A percentile compares a stretch with the other conserved stretches of the same genome.
Evolutionary conservation across 768 basidiomycete genomes (phyloP).

Genomic region (Amanita pallidorosea): DNA sequence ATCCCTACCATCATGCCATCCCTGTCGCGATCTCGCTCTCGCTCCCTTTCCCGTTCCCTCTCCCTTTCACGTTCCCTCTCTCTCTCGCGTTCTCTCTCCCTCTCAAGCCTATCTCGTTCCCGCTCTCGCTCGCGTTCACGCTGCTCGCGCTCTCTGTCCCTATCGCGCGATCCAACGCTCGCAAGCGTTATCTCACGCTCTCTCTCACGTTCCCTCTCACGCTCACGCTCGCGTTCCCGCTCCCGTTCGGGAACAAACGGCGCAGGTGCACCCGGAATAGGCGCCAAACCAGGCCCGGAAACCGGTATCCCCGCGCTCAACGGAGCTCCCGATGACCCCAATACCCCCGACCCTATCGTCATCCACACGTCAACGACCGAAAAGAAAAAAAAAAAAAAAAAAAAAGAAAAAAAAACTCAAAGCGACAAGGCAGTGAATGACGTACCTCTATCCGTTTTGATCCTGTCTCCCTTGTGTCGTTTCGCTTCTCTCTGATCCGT

Average conservation of each 20-base stretch:
- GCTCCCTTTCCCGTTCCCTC: constrained; percentile 1
- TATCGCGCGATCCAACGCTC: neutral
- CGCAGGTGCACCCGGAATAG: neutral
- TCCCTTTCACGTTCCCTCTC: constrained; percentile 4
- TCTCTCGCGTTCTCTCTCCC: neutral
- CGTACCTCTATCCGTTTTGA: constrained; percentile 28
- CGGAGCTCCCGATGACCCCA: constrained; percentile 20
- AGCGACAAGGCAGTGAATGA: constrained; percentile 5
- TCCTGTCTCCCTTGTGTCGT: constrained; percentile 38
- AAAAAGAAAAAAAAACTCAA: neutral
- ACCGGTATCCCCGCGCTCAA: constrained; percentile 5
- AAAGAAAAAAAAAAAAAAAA: neutral
- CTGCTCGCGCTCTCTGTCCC: constrained; percentile 6
- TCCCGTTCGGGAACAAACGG: constrained; percentile 3
- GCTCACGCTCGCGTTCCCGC: constrained; percentile 5
- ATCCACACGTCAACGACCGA: neutral
- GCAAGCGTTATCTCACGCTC: neutral
- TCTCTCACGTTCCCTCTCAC: constrained; percentile 1
- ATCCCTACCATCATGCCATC: constrained; percentile 6
- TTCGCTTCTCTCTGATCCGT: constrained; percentile 47
- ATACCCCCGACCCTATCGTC: neutral
- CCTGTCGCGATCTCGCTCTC: neutral
- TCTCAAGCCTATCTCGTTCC: neutral
- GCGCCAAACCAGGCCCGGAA: neutral
- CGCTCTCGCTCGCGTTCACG: constrained; percentile 3